Evolutionary conservation across 2,329 filamentous ascomycete genomes (phyloP).

Genomic region (Elsinoe necatrix): DNA sequence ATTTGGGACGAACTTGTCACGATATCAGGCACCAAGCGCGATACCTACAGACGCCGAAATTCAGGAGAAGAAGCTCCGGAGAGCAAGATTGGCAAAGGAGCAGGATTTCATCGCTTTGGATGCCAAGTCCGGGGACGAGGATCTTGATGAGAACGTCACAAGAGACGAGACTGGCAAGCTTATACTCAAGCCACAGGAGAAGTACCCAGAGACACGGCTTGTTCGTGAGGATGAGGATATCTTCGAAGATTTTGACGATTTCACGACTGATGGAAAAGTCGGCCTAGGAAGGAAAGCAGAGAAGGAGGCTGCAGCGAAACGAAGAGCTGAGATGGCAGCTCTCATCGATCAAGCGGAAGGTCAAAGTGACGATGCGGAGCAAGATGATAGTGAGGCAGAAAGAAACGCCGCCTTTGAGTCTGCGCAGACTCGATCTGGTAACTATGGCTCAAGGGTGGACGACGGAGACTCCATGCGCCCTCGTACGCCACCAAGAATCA

Average conservation of each 20-base stretch:
- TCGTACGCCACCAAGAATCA: constrained; percentile 63
- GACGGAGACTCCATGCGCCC: constrained; percentile 34
- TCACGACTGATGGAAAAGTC: constrained; percentile 67
- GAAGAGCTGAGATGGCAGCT: constrained; percentile 70
- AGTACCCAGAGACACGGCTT: constrained; percentile 59
- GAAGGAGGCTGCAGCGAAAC: constrained; percentile 55
- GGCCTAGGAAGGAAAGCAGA: constrained; percentile 72
- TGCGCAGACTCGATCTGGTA: constrained; percentile 77
- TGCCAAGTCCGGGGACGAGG: constrained; percentile 45
- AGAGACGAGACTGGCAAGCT: constrained; percentile 36
- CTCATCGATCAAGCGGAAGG: constrained; percentile 74
- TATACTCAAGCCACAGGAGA: constrained; percentile 49
- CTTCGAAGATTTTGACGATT: constrained; percentile 87
- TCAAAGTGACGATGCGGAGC: constrained; percentile 45
- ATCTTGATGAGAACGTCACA: constrained; percentile 34
- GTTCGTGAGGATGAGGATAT: constrained; percentile 84
- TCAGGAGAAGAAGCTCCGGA: constrained; percentile 78
- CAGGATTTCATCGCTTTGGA: constrained; percentile 57
- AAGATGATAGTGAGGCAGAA: constrained; percentile 57
- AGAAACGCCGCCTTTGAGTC: constrained; percentile 74
- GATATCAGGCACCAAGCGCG: constrained; percentile 30
- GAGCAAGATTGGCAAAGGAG: constrained; percentile 69
- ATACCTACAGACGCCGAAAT: constrained; percentile 83
- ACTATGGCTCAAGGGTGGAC: constrained; percentile 55
- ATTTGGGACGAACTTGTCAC: constrained; percentile 46